Evolutionary conservation across 306 rosid species (phyloP), one percentile per base, ranked within the genome.

Genomic region (Ceratonia siliqua): DNA sequence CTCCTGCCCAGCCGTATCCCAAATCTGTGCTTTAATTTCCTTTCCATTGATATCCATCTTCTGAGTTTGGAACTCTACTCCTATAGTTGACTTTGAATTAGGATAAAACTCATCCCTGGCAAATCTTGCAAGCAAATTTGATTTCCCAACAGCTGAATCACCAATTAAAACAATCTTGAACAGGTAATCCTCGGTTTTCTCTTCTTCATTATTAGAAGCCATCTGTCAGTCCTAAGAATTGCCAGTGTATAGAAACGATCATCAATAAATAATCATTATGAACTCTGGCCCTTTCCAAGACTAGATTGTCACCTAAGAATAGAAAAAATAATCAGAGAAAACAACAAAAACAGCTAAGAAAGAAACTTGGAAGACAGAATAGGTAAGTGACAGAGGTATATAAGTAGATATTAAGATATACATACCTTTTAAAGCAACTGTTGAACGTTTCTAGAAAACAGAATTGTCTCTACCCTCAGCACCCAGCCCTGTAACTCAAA

Each of bases 1-100:
- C 85, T 89, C 93, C 80, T 89, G 93, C 69, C 93, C 93, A 43
- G 93, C 90, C 13, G 93, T 89, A 70, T 89, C 93, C 93, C 93
- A 89, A 43, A 89, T 89, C 84, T 89, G 93, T 66, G 93, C 93
- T 77, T 89, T 89, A 53, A 89, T 46, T 82, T 89, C 93, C 74
- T 86, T 89, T 59, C 90, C 93, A 68, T 89, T 76, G 67, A 89
- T 86, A 50, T 78, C 87, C 35, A 89, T 86, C 83, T 89, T 89
- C 68, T 89, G 90, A 30, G 93, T 89, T 78, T 89, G 93, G 81
- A 89, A 89, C 80, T 89, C 93, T 48, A 89, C 93, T 68, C 93
- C 93, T 77, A 86, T 89, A 14, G 93, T 89, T 30, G 93, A 89
- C 79, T 89, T 89, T 27, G 90, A 86, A 79, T 82, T 89, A 17